These are phyloP conservation scores for Saccharomyces hybrid DNA, from an alignment of 1,139 yeast genomes.

Conservation along the genomic window DNA sequence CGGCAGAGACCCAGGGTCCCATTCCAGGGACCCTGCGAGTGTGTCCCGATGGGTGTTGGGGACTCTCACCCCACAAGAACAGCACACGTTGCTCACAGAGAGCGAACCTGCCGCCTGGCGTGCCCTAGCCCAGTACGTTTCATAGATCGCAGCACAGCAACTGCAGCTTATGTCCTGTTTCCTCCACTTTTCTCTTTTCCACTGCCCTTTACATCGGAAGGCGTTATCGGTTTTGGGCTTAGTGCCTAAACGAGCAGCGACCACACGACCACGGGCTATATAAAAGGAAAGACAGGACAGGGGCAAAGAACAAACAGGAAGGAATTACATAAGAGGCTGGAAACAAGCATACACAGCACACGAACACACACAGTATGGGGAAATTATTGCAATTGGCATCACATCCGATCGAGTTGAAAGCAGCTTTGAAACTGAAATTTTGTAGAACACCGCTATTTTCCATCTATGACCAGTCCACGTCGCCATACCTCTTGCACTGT, in stretches of 20 bases:
- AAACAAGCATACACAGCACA: background rate
- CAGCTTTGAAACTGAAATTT: constrained; percentile 53
- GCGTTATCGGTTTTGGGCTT: constrained; percentile 1
- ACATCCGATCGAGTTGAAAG: constrained; percentile 67
- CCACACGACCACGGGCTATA: background rate
- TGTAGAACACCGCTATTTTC: constrained; percentile 54
- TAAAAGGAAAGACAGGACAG: background rate
- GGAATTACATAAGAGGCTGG: background rate
- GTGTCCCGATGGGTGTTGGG: constrained; percentile 58
- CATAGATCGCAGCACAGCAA: background rate
- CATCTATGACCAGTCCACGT: constrained; percentile 33
- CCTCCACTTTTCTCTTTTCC: background rate
- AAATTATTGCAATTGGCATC: constrained; percentile 52
- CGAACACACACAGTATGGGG: constrained; percentile 41
- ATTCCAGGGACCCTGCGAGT: constrained; percentile 34
- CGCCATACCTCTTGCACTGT: constrained; percentile 52
- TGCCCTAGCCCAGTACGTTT: background rate
- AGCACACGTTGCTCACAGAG: background rate
- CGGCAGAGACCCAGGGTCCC: constrained; percentile 44
- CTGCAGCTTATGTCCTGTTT: background rate
- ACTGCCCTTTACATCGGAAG: background rate
- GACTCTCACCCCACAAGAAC: constrained; percentile 9
- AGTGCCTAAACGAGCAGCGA: background rate
- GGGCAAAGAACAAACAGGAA: background rate
- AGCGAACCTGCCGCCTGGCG: background rate